Evolutionary conservation across 1,284 basidiomycete species (phyloP).

Genomic region (Wolfiporia cocos): DNA sequence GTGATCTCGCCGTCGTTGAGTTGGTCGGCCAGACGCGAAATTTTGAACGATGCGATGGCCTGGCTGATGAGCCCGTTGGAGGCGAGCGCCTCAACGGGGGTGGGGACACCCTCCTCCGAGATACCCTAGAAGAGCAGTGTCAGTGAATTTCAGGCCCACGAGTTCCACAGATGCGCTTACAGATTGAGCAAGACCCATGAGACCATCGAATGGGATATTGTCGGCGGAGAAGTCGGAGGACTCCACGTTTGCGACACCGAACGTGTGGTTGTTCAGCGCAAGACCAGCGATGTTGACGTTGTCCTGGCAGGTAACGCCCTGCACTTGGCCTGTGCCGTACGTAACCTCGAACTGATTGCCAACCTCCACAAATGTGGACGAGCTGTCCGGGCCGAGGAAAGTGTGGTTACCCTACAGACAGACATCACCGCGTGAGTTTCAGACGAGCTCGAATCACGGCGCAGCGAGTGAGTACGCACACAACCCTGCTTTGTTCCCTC

Average conservation of each 20-base stretch:
- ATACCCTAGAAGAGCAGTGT: conserved; percentile 35
- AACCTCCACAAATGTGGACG: conserved; percentile 57
- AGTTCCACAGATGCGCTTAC: conserved; percentile 35
- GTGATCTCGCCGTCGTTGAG: conserved; percentile 79
- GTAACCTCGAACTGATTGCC: conserved; percentile 59
- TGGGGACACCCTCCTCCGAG: conserved; percentile 60
- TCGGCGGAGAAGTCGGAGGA: conserved; percentile 55
- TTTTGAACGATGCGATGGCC: conserved; percentile 78
- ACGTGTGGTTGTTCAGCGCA: conserved; percentile 52
- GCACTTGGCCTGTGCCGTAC: conserved; percentile 73
- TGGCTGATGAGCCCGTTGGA: conserved; percentile 51
- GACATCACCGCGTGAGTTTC: no score
- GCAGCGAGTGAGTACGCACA: conserved; percentile 27
- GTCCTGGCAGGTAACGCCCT: conserved; percentile 65
- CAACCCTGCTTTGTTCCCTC: conserved; percentile 38
- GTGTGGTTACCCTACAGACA: conserved; percentile 54
- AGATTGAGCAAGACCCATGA: conserved; percentile 81
- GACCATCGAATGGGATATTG: conserved; percentile 63
- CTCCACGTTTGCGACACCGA: conserved; percentile 68
- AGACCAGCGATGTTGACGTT: conserved; percentile 66
- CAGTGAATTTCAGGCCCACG: background rate
- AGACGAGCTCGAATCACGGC: background rate
- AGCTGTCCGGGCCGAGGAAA: conserved; percentile 61
- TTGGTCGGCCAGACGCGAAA: conserved; percentile 68
- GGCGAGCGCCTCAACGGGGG: conserved; percentile 73